Conservation (phyloP, 306 rosid genomes). For the Astragalus membranaceus region DNA sequence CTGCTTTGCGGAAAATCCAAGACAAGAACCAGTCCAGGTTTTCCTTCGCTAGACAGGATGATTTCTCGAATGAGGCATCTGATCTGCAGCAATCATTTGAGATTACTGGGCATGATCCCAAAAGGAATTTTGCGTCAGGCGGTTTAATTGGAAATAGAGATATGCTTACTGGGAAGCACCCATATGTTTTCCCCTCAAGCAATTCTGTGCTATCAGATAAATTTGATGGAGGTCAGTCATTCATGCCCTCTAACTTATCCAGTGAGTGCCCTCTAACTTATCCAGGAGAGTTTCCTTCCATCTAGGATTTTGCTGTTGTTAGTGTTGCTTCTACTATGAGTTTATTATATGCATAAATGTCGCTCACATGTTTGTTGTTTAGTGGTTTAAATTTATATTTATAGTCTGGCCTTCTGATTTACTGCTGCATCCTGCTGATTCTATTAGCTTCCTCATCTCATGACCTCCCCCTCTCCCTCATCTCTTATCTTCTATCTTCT, state of each 20-base stretch:
- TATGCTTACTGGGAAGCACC: slow-evolving; percentile 14
- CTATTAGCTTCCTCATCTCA: too few species aligned
- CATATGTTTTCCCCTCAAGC: slow-evolving; percentile 12
- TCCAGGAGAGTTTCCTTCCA: not conserved
- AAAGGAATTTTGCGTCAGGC: slow-evolving; percentile 11
- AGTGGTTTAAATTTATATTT: not conserved
- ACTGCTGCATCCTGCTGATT: not conserved
- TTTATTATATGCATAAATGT: not conserved
- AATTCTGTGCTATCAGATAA: slow-evolving; percentile 16
- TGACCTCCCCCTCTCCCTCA: too few species aligned
- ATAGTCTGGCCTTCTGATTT: not conserved
- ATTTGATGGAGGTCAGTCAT: slow-evolving; percentile 27
- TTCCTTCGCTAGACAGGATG: slow-evolving; percentile 46
- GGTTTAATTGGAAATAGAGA: slow-evolving; percentile 22
- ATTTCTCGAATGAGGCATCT: slow-evolving; percentile 19
- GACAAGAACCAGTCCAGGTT: slow-evolving; percentile 47
- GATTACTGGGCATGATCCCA: slow-evolving; percentile 1
- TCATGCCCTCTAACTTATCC: slow-evolving; percentile 14
- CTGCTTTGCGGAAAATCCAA: slow-evolving; percentile 26
- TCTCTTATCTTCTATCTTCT: too few species aligned
- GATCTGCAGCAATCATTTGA: slow-evolving; percentile 22
- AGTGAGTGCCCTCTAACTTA: slow-evolving; percentile 25
- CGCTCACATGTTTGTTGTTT: not conserved
- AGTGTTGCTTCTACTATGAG: slow-evolving; percentile 1
- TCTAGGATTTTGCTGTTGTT: slow-evolving; percentile 1